Percentiles rank a stretch among this genome's conserved stretches.
Conservation (phyloP, 345 rosid species). For the Eucalyptus dawsonii region DNA sequence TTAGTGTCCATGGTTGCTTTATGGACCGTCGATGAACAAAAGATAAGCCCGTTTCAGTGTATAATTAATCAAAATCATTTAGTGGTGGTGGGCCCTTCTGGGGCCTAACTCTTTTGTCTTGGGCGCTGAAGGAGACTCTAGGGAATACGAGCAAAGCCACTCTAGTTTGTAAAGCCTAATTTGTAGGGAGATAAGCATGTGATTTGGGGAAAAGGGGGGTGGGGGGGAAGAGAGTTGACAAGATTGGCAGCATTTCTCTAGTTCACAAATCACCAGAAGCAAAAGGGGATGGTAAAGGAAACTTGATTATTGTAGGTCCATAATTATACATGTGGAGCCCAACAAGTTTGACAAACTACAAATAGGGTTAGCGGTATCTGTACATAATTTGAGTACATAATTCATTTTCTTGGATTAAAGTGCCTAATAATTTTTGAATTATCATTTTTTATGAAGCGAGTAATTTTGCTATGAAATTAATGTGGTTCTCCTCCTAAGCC, state of each 20-base stretch:
- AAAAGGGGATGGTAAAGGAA: background rate
- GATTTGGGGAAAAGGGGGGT: background rate
- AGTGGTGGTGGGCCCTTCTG: too few relatives aligned
- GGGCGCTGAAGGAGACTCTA: background rate
- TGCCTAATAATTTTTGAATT: too few relatives aligned
- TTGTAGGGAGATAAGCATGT: background rate
- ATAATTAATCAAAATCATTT: too few relatives aligned
- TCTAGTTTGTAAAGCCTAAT: background rate
- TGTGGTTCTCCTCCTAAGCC: too few relatives aligned
- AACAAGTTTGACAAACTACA: background rate
- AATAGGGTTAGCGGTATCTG: background rate
- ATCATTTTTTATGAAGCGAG: too few relatives aligned
- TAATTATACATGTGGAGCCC: background rate
- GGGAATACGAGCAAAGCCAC: background rate
- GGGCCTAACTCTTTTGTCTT: too few relatives aligned
- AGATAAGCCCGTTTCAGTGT: too few relatives aligned
- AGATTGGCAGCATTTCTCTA: background rate
- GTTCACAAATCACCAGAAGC: background rate
- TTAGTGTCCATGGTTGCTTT: too few relatives aligned
- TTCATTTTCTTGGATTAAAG: too few relatives aligned
- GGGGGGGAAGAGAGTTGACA: background rate
- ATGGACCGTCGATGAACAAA: too few relatives aligned
- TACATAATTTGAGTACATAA: too few relatives aligned
- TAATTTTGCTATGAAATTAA: too few relatives aligned
- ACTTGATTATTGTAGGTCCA: background rate